Evolutionary conservation across 495 filamentous ascomycete genomes (phyloP).

Genomic region (Neurospora sp.): DNA sequence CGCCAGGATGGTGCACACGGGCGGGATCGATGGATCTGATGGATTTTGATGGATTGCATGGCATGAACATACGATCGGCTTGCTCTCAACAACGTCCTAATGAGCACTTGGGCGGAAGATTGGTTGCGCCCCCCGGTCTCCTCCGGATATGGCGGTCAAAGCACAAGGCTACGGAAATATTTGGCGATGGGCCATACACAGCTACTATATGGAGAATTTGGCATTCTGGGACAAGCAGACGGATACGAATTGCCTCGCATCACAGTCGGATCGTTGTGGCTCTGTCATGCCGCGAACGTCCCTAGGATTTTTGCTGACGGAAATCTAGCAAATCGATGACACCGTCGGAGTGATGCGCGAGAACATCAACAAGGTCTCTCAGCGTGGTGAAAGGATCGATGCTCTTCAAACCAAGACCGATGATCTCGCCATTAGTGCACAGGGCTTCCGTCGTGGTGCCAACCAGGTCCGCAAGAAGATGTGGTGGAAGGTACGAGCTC

Average conservation of each 20-base stretch:
- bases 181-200: background rate
- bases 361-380: constrained; percentile 85
- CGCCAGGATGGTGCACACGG: background rate
- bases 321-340: constrained; percentile 82
- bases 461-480: constrained; percentile 93
- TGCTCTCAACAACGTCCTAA: background rate
- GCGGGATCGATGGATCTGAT: background rate
- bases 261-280: background rate
- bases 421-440: constrained; percentile 78
- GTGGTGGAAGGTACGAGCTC: constrained; percentile 41
- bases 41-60: background rate
- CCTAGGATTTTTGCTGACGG: constrained; percentile 3
- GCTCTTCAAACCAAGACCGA: constrained; percentile 92
- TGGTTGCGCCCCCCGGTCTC: background rate
- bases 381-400: constrained; percentile 86
- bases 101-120: background rate
- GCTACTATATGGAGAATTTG: background rate
- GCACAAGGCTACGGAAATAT: background rate
- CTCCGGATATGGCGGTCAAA: background rate
- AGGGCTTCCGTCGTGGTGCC: constrained; percentile 89
- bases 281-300: background rate
- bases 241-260: background rate
- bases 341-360: constrained; percentile 88
- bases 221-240: background rate
- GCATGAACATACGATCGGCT: background rate